Base-by-base conservation (phyloP, 1,284 basidiomycete species). In the Cryptococcus neoformans region DNA sequence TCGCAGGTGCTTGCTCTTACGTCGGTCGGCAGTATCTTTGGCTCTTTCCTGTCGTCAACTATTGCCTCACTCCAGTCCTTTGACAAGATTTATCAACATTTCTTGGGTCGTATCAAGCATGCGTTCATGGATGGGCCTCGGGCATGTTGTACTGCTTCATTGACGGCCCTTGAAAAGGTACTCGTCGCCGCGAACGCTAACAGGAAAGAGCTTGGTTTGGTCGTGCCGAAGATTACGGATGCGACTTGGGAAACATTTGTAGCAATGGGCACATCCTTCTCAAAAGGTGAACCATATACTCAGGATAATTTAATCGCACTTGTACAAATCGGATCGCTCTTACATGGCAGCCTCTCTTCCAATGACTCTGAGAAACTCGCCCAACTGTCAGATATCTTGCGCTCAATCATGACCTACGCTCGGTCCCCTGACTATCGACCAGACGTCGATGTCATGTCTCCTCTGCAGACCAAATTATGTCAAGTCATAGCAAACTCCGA, bases 1-100 rank as follows among this genome's bases (percentile, higher is more conserved):
- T 91, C 89, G 1, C 89, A 91, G 70, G 85, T 88, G 36, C 82
- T 98, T 14, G 92, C 92, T 0, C 75, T 97, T 51, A 84, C 88
- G 44, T 93, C 90, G 1, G 83, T 92, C 17, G 92, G 92, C 0
- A 84, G 86, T 0, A 87, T 97, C 54, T 86, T 96, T 70, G 82
- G 86, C 57, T 86, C 89, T 48, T 94, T 93, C 76, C 72, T 93
- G 10, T 78, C 83, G 0, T 79, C 83, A 8, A 89, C 91, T 70
- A 83, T 94, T 58, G 84, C 88, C 70, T 81, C 81, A 41, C 82
- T 92, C 2, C 80, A 83, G 0, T 84, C 85, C 1, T 93, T 91
- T 68, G 74, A 78, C 7, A 80, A 83, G 44, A 85, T 85, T 0
- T 94, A 88, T 87, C 82, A 84, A 34, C 81, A 82, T 1, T 88